Conservation (phyloP, 2,329 filamentous ascomycete species). For the Aspergillus chevalieri region DNA sequence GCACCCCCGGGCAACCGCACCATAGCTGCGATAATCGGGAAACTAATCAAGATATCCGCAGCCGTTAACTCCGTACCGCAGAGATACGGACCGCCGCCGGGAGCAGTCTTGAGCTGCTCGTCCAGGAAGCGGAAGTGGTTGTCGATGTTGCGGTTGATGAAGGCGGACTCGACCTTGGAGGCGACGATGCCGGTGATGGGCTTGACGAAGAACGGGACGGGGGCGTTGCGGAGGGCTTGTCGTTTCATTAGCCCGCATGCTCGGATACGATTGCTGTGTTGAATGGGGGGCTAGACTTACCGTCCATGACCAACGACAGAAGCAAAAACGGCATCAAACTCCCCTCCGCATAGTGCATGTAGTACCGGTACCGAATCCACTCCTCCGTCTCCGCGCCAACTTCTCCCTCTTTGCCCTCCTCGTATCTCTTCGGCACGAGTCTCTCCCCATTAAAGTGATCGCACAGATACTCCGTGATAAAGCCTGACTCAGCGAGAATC, state of each 20-base stretch:
- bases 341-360: slow-evolving; percentile 80
- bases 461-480: slow-evolving; percentile 74
- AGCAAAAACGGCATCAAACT: slow-evolving; percentile 69
- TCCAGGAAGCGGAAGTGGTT: slow-evolving; percentile 42
- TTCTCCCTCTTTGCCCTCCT: slow-evolving; percentile 47
- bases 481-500: slow-evolving; percentile 73
- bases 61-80: slow-evolving; percentile 40
- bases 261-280: no score
- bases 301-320: slow-evolving; percentile 55
- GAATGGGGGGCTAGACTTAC: slow-evolving; percentile 31
- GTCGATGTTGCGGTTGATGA: slow-evolving; percentile 35
- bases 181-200: slow-evolving; percentile 56
- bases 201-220: slow-evolving; percentile 63
- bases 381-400: slow-evolving; percentile 54
- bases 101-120: slow-evolving; percentile 38
- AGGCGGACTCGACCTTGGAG: slow-evolving; percentile 35
- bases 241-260: background rate
- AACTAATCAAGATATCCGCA: slow-evolving; percentile 45
- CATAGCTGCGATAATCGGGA: slow-evolving; percentile 38
- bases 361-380: slow-evolving; percentile 59
- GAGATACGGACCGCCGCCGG: slow-evolving; percentile 32
- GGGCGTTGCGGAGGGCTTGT: slow-evolving; percentile 43
- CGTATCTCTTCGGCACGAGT: slow-evolving; percentile 48
- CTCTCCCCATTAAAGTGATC: slow-evolving; percentile 54
- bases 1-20: slow-evolving; percentile 24